These are phyloP conservation scores for Aureobasidium sp. DNA, from an alignment of 2,329 filamentous ascomycete species.

Conservation along the genomic window DNA sequence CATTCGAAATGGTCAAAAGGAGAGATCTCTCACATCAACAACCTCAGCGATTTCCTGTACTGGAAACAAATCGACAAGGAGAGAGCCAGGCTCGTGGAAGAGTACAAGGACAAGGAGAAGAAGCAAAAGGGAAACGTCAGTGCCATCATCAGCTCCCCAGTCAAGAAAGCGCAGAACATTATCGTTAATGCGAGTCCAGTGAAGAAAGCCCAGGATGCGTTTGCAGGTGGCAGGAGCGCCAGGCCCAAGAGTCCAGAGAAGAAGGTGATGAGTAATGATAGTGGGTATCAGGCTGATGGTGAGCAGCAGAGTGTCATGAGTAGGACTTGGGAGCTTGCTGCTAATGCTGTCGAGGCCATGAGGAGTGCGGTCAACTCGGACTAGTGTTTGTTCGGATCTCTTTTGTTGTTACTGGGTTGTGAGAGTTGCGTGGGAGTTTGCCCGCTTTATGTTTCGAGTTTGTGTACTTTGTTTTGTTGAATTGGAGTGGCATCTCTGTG, in stretches of 20 bases:
- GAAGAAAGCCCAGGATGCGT: background rate
- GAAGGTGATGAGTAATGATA: background rate
- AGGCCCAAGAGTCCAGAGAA: background rate
- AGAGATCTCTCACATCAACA: background rate
- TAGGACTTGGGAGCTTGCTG: conserved; percentile 6
- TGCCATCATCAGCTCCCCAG: background rate
- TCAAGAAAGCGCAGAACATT: background rate
- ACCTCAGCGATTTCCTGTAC: background rate
- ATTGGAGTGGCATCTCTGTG: too few relatives aligned
- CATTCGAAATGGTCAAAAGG: too few relatives aligned
- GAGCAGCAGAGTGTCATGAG: background rate
- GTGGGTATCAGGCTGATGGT: background rate
- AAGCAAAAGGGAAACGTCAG: background rate
- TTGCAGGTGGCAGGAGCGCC: background rate
- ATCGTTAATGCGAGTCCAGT: conserved; percentile 1
- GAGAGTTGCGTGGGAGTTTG: background rate
- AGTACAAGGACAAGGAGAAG: background rate
- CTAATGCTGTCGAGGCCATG: conserved; percentile 2
- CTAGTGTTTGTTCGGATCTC: background rate
- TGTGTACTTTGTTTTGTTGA: too few relatives aligned
- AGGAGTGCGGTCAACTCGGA: background rate
- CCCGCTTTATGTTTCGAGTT: background rate
- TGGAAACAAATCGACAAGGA: background rate
- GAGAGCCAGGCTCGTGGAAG: background rate
- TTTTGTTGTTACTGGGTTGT: background rate